Percentiles rank a stretch among this genome's conserved stretches.
These are phyloP conservation scores for Boletus sp. DNA, from an alignment of 768 basidiomycete species.

Conservation along the genomic window DNA sequence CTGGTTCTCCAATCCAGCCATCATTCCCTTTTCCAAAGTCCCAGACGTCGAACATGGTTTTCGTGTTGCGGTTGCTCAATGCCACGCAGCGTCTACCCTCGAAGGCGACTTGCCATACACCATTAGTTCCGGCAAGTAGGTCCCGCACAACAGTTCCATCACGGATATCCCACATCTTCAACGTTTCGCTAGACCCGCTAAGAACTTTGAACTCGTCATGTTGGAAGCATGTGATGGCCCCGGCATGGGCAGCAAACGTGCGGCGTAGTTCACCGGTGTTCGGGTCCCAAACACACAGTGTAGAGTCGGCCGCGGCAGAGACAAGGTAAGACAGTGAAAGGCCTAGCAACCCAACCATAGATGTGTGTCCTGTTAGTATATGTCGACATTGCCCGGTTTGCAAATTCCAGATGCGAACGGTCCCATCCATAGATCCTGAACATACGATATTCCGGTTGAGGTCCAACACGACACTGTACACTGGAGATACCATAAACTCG, in stretches of 20 bases:
- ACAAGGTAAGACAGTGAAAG: conserved; percentile 89
- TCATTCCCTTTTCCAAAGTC: conserved; percentile 79
- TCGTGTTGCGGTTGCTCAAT: conserved; percentile 78
- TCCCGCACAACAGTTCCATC: conserved; percentile 87
- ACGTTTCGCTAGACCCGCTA: conserved; percentile 90
- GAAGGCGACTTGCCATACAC: conserved; percentile 98
- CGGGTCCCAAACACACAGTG: conserved; percentile 93
- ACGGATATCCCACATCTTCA: conserved; percentile 97
- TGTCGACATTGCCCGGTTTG: conserved; percentile 77
- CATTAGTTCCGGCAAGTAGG: conserved; percentile 85
- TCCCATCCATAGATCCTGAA: conserved; percentile 98
- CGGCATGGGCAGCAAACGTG: conserved; percentile 85
- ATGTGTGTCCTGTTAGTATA: conserved; percentile 87
- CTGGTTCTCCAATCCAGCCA: conserved; percentile 79
- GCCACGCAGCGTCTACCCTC: conserved; percentile 94
- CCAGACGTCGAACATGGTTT: conserved; percentile 86
- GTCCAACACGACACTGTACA: conserved; percentile 95
- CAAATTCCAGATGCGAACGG: conserved; percentile 93
- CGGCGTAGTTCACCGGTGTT: conserved; percentile 77
- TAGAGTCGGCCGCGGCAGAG: conserved; percentile 95
- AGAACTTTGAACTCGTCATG: conserved; percentile 98
- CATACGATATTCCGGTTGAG: conserved; percentile 83
- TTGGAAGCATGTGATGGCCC: conserved; percentile 99
- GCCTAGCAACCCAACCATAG: conserved; percentile 90
- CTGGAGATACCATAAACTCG: conserved; percentile 39